Evolutionary conservation across 2,329 filamentous ascomycete species (phyloP).

Genomic region (Incumbomyces lentus): DNA sequence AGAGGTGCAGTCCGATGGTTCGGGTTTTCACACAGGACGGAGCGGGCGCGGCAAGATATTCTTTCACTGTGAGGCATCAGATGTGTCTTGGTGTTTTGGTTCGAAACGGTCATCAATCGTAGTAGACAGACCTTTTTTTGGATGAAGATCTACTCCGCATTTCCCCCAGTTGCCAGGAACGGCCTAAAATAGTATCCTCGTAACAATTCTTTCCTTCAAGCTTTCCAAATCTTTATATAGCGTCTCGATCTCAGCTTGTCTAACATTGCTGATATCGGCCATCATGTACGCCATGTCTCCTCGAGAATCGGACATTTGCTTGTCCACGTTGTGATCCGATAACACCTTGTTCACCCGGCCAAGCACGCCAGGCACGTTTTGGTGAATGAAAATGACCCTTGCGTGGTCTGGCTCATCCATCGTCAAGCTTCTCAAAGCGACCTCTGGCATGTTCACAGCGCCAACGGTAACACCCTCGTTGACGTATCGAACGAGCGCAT

Average conservation of each 20-base stretch:
- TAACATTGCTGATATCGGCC: slow-evolving; percentile 89
- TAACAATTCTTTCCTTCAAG: slow-evolving; percentile 33
- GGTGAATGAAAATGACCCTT: slow-evolving; percentile 91
- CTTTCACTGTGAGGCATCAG: no score
- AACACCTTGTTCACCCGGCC: slow-evolving; percentile 93
- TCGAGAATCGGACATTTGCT: slow-evolving; percentile 93
- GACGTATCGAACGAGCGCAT: slow-evolving; percentile 84
- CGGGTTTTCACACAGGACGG: no score
- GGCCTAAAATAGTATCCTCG: slow-evolving; percentile 18
- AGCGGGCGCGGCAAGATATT: no score
- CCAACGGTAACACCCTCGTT: slow-evolving; percentile 88
- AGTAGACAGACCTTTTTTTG: no score
- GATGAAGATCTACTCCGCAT: no score
- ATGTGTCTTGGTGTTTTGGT: no score
- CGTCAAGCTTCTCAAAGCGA: slow-evolving; percentile 78
- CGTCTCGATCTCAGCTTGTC: slow-evolving; percentile 69
- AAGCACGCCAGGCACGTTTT: slow-evolving; percentile 90
- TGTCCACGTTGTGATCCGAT: slow-evolving; percentile 93
- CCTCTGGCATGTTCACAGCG: slow-evolving; percentile 94
- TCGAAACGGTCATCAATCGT: no score
- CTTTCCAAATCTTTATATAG: slow-evolving; percentile 74
- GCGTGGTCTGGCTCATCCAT: slow-evolving; percentile 82
- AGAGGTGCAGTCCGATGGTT: no score
- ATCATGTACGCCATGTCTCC: slow-evolving; percentile 93
- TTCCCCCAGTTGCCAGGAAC: no score